Evolutionary conservation across 768 basidiomycete genomes (phyloP).

Genomic region (Phaffia australis): DNA sequence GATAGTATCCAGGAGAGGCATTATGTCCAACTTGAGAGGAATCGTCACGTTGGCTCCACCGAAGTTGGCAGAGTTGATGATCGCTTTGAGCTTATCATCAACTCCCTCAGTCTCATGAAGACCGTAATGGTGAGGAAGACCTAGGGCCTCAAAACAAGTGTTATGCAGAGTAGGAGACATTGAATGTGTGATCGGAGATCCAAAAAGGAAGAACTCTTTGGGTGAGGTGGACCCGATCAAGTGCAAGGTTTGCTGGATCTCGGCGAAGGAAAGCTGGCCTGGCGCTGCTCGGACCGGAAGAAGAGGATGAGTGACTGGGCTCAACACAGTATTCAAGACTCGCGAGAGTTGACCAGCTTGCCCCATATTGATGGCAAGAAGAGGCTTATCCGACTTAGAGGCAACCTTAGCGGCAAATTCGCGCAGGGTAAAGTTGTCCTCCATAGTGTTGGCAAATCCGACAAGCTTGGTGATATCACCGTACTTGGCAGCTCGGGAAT

Average conservation of each 20-base stretch:
- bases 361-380: constrained; percentile 94
- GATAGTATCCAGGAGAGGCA: constrained; percentile 65
- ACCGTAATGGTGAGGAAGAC: constrained; percentile 70
- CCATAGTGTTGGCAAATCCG: constrained; percentile 60
- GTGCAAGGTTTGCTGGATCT: constrained; percentile 72
- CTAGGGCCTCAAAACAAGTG: constrained; percentile 66
- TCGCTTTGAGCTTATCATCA: constrained; percentile 53
- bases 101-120: constrained; percentile 64
- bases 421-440: constrained; percentile 70
- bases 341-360: constrained; percentile 75
- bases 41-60: constrained; percentile 96
- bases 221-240: constrained; percentile 68
- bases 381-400: constrained; percentile 52
- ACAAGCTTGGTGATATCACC: constrained; percentile 92
- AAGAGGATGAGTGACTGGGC: constrained; percentile 78
- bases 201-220: constrained; percentile 73
- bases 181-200: constrained; percentile 74
- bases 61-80: constrained; percentile 58
- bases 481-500: constrained; percentile 51
- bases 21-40: constrained; percentile 83
- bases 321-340: constrained; percentile 71
- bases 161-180: constrained; percentile 92
- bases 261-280: constrained; percentile 77
- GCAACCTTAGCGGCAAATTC: constrained; percentile 52
- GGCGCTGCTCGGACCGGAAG: constrained; percentile 82